A percentile compares a stretch with the other conserved stretches of the same genome.
Conservation (phyloP, 352 stramenopile genomes). For the Phytopythium vexans region DNA sequence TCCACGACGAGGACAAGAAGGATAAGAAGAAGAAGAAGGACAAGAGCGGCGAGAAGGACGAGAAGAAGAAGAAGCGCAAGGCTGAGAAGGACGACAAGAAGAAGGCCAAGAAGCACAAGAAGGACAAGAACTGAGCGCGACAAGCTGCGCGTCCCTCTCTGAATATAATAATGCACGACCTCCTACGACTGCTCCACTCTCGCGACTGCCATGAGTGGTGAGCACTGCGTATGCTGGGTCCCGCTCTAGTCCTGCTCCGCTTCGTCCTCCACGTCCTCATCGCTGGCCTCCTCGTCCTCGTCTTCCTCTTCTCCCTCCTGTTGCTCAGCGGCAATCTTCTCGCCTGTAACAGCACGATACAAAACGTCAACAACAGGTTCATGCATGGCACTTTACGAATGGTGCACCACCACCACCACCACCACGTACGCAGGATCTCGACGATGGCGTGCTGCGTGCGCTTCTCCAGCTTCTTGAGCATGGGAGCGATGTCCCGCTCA, state of each 20-base stretch:
- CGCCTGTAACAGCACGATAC: constrained; percentile 30
- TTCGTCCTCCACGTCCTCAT: constrained; percentile 36
- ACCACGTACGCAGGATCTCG: constrained; percentile 74
- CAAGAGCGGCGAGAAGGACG: constrained; percentile 38
- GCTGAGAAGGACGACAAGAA: constrained; percentile 54
- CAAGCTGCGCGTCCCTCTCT: background rate
- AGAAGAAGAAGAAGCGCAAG: constrained; percentile 73
- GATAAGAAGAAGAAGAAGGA: constrained; percentile 70
- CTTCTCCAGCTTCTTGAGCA: constrained; percentile 85
- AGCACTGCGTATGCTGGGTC: background rate
- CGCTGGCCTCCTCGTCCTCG: constrained; percentile 50
- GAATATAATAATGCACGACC: constrained; percentile 4
- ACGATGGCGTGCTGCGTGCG: constrained; percentile 85
- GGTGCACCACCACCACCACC: background rate
- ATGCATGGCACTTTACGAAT: background rate
- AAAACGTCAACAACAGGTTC: background rate
- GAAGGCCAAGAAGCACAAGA: constrained; percentile 58
- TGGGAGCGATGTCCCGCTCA: constrained; percentile 80
- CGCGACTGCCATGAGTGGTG: background rate
- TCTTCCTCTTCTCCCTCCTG: constrained; percentile 55
- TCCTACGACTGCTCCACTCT: background rate
- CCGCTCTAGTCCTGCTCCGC: constrained; percentile 13
- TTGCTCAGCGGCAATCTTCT: constrained; percentile 78
- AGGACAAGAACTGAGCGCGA: constrained; percentile 24
- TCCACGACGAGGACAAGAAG: constrained; percentile 65